Percentiles rank a stretch among this genome's conserved stretches.
Conservation (phyloP, 179 eudicot genomes). For the Drosera spatulata region DNA sequence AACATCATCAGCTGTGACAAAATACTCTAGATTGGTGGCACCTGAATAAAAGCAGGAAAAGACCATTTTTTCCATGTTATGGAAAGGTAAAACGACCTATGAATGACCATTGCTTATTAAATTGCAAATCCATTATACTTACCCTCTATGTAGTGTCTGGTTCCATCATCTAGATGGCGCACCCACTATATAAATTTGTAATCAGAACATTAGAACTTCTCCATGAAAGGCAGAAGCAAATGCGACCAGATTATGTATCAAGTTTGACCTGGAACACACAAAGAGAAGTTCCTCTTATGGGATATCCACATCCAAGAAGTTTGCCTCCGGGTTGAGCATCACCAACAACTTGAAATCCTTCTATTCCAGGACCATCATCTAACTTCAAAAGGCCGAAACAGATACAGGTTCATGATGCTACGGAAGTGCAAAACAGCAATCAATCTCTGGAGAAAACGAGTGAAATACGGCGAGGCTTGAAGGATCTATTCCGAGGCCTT, state of each 20-base stretch:
- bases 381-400: too few relatives aligned
- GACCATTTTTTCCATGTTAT: too few relatives aligned
- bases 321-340: constrained; percentile 72
- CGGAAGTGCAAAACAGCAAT: too few relatives aligned
- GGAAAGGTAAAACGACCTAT: too few relatives aligned
- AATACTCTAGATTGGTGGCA: constrained; percentile 91
- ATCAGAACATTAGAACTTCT: too few relatives aligned
- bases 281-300: constrained; percentile 77
- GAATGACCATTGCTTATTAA: neutral
- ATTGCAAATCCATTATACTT: constrained; percentile 11
- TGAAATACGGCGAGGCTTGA: too few relatives aligned
- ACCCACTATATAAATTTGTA: constrained; percentile 49
- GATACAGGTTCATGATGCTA: too few relatives aligned
- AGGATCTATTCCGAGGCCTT: too few relatives aligned
- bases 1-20: constrained; percentile 91
- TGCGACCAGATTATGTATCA: neutral
- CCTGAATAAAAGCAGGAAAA: constrained; percentile 33
- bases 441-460: too few relatives aligned
- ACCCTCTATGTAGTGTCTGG: constrained; percentile 89
- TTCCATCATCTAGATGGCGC: constrained; percentile 94
- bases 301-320: constrained; percentile 77
- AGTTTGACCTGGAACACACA: constrained; percentile 79
- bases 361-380: constrained; percentile 83
- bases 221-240: too few relatives aligned
- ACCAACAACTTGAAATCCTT: constrained; percentile 77